These are phyloP conservation scores for Psidium guajava DNA, from an alignment of 345 rosid genomes.

Conservation along the genomic window DNA sequence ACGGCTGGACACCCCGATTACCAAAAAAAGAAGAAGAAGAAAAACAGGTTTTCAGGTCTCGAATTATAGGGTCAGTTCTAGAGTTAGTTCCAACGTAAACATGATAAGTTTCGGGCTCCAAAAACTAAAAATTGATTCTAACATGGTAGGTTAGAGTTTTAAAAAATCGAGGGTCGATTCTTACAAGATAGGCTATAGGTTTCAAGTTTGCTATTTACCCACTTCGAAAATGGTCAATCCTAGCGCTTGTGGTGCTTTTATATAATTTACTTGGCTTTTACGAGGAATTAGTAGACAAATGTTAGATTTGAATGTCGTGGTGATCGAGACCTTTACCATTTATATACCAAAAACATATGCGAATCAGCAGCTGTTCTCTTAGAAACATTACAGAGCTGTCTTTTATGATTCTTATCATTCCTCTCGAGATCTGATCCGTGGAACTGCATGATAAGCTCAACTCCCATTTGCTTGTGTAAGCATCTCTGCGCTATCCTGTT, in stretches of 20 bases:
- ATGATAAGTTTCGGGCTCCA: too few relatives aligned
- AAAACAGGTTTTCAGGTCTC: too few relatives aligned
- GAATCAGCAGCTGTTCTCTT: background rate
- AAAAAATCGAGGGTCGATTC: too few relatives aligned
- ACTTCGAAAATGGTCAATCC: too few relatives aligned
- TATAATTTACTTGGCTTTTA: background rate
- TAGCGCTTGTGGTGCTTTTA: background rate
- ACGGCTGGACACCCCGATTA: too few relatives aligned
- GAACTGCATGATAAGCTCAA: background rate
- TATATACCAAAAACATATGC: background rate
- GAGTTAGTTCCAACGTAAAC: too few relatives aligned
- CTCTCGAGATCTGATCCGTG: background rate
- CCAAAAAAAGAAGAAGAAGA: too few relatives aligned
- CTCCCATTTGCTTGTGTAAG: background rate
- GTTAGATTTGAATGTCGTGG: background rate
- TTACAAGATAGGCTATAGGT: too few relatives aligned
- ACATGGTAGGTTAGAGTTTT: too few relatives aligned
- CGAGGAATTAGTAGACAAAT: background rate
- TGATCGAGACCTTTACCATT: background rate
- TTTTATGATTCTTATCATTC: background rate
- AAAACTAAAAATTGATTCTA: too few relatives aligned
- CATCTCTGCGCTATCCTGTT: background rate
- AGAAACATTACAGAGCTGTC: background rate
- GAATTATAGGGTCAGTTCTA: too few relatives aligned
- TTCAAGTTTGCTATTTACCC: too few relatives aligned